Conservation (phyloP, 768 basidiomycete genomes). For the Holtermannia corniformis region DNA sequence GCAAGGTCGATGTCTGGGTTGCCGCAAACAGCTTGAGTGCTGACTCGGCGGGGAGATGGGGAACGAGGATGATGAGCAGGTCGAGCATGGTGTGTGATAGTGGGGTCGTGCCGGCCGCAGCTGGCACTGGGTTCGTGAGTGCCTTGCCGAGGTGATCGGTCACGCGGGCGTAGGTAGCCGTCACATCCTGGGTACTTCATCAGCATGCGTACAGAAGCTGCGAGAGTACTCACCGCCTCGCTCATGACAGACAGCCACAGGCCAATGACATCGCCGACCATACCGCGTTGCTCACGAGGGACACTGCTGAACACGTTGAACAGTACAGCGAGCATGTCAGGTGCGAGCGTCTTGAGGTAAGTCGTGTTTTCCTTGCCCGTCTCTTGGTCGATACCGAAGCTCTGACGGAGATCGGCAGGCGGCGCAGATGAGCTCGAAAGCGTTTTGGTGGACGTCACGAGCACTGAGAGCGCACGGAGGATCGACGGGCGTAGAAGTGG, state of each 20-base stretch:
- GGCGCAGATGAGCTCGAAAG: constrained; percentile 46
- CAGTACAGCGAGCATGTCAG: constrained; percentile 88
- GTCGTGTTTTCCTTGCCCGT: constrained; percentile 59
- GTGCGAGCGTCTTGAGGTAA: constrained; percentile 64
- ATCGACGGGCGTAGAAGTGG: constrained; percentile 71
- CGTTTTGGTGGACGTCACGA: constrained; percentile 69
- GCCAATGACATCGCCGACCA: constrained; percentile 78
- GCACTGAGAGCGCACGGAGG: constrained; percentile 64
- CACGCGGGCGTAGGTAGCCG: constrained; percentile 73
- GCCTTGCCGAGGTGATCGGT: constrained; percentile 44
- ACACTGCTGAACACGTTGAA: constrained; percentile 94
- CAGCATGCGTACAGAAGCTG: not conserved
- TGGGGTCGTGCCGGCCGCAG: constrained; percentile 33
- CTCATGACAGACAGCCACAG: constrained; percentile 77
- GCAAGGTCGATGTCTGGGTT: constrained; percentile 58
- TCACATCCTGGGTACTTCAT: constrained; percentile 52
- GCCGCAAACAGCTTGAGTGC: constrained; percentile 57
- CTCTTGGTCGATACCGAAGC: constrained; percentile 50
- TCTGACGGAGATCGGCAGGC: constrained; percentile 40
- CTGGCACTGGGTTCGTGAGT: constrained; percentile 15
- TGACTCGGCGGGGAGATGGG: constrained; percentile 58
- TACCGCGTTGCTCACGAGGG: constrained; percentile 59
- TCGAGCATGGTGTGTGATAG: constrained; percentile 58
- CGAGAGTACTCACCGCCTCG: constrained; percentile 48
- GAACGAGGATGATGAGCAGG: constrained; percentile 72